phyloP scores from a whole-genome alignment of 495 filamentous ascomycete species.

The Penicillium herquei region DNA sequence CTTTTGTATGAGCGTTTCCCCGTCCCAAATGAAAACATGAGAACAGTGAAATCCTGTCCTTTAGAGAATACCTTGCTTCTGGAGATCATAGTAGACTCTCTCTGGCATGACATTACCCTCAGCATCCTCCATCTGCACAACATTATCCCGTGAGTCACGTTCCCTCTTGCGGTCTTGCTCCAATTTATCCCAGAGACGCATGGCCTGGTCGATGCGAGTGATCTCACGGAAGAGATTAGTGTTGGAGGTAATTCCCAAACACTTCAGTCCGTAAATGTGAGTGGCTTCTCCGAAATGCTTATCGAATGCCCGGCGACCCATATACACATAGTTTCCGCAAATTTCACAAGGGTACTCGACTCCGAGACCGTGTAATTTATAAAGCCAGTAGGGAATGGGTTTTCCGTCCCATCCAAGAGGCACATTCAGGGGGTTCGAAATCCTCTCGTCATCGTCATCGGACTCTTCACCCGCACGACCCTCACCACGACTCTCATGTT shows the following conservation, averaged over 20 bases:
- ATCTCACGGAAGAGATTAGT: conserved; percentile 93
- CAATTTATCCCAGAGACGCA: conserved; percentile 89
- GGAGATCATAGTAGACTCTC: conserved; percentile 87
- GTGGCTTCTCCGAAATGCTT: conserved; percentile 96
- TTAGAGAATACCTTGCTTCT: conserved; percentile 56
- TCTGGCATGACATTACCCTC: conserved; percentile 98
- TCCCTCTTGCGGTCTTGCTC: conserved; percentile 80
- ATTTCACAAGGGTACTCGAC: conserved; percentile 96
- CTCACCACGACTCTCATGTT: conserved; percentile 47
- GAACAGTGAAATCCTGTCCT: background rate
- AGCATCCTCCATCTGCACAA: conserved; percentile 97
- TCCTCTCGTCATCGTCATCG: conserved; percentile 67
- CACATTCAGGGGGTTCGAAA: conserved; percentile 96
- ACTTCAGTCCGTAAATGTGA: conserved; percentile 90
- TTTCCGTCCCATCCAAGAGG: conserved; percentile 97
- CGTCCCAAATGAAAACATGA: conserved; percentile 3
- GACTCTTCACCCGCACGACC: conserved; percentile 58
- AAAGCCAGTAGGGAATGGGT: conserved; percentile 98
- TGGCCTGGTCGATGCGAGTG: conserved; percentile 83
- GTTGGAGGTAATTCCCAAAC: conserved; percentile 82
- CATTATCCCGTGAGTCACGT: conserved; percentile 69
- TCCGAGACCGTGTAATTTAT: conserved; percentile 92
- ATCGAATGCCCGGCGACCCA: conserved; percentile 91
- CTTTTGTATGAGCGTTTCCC: conserved; percentile 18
- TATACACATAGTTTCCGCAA: conserved; percentile 97